These are phyloP conservation scores for Coemansia sp. DNA, from an alignment of 192 early-diverging fungal genomes.

Conservation along the genomic window DNA sequence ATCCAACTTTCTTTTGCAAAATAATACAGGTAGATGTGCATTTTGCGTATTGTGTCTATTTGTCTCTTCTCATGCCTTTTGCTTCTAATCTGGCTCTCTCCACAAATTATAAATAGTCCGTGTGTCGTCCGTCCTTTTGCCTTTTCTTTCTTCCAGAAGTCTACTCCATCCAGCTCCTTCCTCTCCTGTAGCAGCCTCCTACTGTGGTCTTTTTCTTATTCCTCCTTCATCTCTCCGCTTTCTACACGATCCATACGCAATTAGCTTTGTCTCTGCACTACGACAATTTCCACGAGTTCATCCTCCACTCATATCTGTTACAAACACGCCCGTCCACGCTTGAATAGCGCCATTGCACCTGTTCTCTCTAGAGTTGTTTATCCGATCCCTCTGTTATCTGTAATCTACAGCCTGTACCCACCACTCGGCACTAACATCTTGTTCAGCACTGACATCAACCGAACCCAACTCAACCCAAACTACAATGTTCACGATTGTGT, in stretches of 20 bases:
- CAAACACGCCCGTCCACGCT: background rate
- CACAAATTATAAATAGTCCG: conserved; percentile 1
- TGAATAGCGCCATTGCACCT: background rate
- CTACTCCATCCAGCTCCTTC: background rate
- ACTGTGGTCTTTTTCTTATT: background rate
- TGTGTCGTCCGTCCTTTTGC: background rate
- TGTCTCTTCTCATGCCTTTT: background rate
- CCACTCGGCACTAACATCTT: background rate
- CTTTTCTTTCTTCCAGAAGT: background rate
- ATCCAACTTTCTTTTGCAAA: background rate
- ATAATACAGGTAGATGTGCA: background rate
- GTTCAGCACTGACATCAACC: background rate
- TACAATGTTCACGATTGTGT: conserved; percentile 18
- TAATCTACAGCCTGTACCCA: background rate
- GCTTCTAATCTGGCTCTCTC: background rate
- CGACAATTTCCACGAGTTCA: background rate
- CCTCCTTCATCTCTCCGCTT: conserved; percentile 6
- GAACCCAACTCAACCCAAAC: background rate
- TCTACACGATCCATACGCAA: conserved; percentile 3
- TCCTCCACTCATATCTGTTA: background rate
- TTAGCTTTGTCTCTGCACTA: background rate
- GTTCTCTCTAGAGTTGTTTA: background rate
- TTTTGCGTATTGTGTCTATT: background rate
- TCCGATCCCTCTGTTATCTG: background rate
- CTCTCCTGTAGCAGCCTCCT: background rate